These are phyloP conservation scores for Stephania yunnanensis DNA, from an alignment of 164 flowering plant species.

Conservation along the genomic window DNA sequence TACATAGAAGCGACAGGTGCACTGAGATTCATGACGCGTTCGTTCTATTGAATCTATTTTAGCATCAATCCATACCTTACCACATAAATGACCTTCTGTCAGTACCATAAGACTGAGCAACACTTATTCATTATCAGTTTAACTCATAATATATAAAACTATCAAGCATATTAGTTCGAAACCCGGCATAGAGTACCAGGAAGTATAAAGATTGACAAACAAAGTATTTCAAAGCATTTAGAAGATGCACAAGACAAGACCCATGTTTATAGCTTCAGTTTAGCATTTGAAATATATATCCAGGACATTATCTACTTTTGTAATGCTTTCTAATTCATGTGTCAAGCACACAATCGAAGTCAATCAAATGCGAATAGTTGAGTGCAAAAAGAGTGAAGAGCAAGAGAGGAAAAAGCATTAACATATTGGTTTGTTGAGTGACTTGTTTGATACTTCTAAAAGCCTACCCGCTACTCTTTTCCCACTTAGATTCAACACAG, in stretches of 20 bases:
- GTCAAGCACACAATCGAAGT: no score
- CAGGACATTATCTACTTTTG: neutral
- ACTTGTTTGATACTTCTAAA: neutral
- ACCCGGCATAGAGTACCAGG: no score
- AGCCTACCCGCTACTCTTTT: neutral
- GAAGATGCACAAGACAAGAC: no score
- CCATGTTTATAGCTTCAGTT: no score
- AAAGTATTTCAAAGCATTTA: no score
- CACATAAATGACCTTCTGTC: neutral
- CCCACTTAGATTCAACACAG: neutral
- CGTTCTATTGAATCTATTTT: constrained; percentile 65
- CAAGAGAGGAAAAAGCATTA: no score
- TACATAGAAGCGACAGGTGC: constrained; percentile 61
- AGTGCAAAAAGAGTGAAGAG: no score
- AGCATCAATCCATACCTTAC: constrained; percentile 78
- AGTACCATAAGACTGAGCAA: neutral
- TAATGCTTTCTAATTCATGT: no score
- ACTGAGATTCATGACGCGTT: constrained; percentile 55
- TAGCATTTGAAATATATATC: neutral
- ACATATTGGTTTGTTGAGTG: neutral
- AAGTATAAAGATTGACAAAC: no score
- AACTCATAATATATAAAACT: no score
- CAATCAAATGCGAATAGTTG: no score
- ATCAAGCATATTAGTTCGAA: no score
- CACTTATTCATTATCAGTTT: neutral